A percentile compares a stretch with the other conserved stretches of the same genome.
phyloP scores from a whole-genome alignment of 768 basidiomycete species.

The Panus rudis region DNA sequence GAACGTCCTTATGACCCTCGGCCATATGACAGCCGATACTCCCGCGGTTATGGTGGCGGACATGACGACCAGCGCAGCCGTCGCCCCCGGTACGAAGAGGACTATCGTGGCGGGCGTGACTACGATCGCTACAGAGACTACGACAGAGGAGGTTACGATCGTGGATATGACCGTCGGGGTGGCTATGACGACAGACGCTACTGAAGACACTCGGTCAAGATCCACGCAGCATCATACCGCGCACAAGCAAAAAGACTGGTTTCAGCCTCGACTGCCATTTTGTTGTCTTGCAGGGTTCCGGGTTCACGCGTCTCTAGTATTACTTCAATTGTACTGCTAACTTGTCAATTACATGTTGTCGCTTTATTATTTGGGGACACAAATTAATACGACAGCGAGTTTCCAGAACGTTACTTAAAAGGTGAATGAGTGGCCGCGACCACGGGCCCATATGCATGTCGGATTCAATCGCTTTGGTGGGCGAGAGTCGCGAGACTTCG shows the following conservation, averaged over 20 bases:
- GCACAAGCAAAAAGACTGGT: not conserved
- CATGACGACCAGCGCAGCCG: constrained; percentile 28
- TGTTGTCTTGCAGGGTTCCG: not conserved
- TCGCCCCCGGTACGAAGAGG: constrained; percentile 41
- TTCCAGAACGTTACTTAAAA: no score
- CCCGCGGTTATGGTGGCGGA: constrained; percentile 38
- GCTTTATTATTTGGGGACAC: no score
- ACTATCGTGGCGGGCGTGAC: constrained; percentile 33
- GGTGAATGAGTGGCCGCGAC: no score
- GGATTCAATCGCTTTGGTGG: no score
- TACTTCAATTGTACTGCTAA: no score
- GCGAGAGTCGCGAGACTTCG: no score
- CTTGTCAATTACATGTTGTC: no score
- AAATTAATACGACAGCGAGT: no score
- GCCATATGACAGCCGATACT: constrained; percentile 85
- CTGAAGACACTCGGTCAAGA: constrained; percentile 16
- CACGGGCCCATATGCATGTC: no score
- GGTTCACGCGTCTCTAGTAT: no score
- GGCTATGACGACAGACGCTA: constrained; percentile 40
- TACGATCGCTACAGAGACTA: constrained; percentile 30
- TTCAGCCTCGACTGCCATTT: not conserved
- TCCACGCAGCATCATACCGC: not conserved
- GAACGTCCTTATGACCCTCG: constrained; percentile 90
- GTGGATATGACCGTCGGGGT: constrained; percentile 33
- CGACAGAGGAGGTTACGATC: constrained; percentile 30